Base-by-base conservation (phyloP, 2,329 filamentous ascomycete species). In the Aspergillus floridensis region DNA sequence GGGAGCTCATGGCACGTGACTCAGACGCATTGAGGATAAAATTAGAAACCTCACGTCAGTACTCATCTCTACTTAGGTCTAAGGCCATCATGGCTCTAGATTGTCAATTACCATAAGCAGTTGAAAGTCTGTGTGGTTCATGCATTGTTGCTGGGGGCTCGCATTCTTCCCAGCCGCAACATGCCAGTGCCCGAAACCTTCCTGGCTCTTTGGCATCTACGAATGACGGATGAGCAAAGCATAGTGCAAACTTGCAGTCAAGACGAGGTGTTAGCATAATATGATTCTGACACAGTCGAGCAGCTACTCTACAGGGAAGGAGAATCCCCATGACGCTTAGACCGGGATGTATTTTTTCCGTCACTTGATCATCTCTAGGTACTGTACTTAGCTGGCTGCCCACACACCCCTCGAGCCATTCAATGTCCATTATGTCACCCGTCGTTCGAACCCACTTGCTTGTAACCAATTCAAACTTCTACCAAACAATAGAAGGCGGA, bases 291-390 rank as follows among this genome's bases (percentile, higher is more conserved):
- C 50, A 57, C 48, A 44, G 11, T 38, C 22, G 48, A 51, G 1
- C 4, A 52, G 16, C 60, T 62, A 56, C 61, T 49, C 57, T 57
- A 64, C 59, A 61, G 62, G 56, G 54, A 59, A 59, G 53, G 44
- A 53, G 41, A 16, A 16, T 19, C 61, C 61, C 65, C 66, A 74
- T 76, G 73, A 75, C 72, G 72, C 65, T 70, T 76, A 75, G 70
- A 76, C 60, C 68, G 46, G 46, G 35, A 54, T 53, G 54, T 44
- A 46, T 53, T 58, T 53, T 53, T 29, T 57, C 56, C 35, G 47
- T 53, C 59, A 57, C 31, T 56, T 57, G 38, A 22, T 48, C 59
- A 53, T 49, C 22, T 38, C 53, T 47, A 49, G 35, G 35, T 12
- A 26, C 56, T 31, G 22, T 49, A 49, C n/a, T 2, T 49, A 26